Evolutionary conservation across 371 early-diverging fungal genomes (phyloP).

Genomic region (Mucor plumbeus): DNA sequence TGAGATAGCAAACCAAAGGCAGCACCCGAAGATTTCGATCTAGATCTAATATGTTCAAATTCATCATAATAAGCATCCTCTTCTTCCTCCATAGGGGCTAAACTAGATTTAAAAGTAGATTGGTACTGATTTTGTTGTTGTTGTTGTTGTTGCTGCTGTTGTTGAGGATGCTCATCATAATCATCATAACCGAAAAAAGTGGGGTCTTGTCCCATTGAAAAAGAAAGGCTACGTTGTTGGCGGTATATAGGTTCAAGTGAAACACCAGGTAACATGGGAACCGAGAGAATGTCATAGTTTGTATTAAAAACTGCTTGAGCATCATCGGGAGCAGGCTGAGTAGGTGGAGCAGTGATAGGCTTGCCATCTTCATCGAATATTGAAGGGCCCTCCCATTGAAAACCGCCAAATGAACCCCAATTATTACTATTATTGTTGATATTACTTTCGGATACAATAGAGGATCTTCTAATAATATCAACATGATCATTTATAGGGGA

Average conservation of each 20-base stretch:
- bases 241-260: slow-evolving; percentile 42
- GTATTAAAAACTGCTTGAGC: background rate
- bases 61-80: slow-evolving; percentile 36
- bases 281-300: slow-evolving; percentile 4
- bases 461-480: slow-evolving; percentile 21
- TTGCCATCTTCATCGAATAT: slow-evolving; percentile 43
- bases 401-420: slow-evolving; percentile 53
- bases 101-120: slow-evolving; percentile 26
- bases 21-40: slow-evolving; percentile 56
- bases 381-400: slow-evolving; percentile 50
- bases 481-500: slow-evolving; percentile 23
- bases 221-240: slow-evolving; percentile 52
- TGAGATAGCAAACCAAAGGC: slow-evolving; percentile 50
- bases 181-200: slow-evolving; percentile 42
- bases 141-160: slow-evolving; percentile 12
- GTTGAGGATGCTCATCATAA: slow-evolving; percentile 27
- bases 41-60: slow-evolving; percentile 32
- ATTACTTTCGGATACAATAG: slow-evolving; percentile 24
- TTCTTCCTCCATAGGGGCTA: slow-evolving; percentile 52
- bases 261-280: slow-evolving; percentile 46
- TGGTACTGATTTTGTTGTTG: slow-evolving; percentile 12
- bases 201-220: slow-evolving; percentile 49
- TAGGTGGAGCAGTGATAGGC: slow-evolving; percentile 9
- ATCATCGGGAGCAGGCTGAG: slow-evolving; percentile 7
- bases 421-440: slow-evolving; percentile 1